phyloP scores from a whole-genome alignment of 495 filamentous ascomycete genomes.

The Bathelium albidoporum region DNA sequence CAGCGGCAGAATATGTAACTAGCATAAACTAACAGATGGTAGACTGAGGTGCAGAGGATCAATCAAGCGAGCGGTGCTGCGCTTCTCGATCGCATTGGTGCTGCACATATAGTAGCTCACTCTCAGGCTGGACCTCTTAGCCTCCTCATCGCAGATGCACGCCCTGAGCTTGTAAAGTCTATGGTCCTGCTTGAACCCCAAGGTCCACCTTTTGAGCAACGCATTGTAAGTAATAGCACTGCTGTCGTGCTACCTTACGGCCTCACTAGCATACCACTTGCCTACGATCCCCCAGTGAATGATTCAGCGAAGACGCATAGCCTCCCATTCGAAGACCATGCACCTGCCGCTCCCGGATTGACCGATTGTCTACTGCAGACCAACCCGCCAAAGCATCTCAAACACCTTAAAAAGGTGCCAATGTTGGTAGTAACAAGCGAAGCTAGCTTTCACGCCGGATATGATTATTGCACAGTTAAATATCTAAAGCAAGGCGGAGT shows the following conservation, averaged over 20 bases:
- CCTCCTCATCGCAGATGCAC: conserved; percentile 27
- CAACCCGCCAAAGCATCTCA: conserved; percentile 38
- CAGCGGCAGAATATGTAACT: no score
- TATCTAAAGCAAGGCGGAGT: conserved; percentile 49
- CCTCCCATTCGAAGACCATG: conserved; percentile 14
- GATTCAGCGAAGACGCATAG: conserved; percentile 27
- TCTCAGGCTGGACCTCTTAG: conserved; percentile 25
- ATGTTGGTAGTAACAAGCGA: conserved; percentile 41
- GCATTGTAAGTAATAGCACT: background rate
- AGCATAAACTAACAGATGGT: conserved; percentile 10
- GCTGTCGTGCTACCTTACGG: conserved; percentile 13
- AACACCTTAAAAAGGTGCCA: conserved; percentile 38
- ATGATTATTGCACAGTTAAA: conserved; percentile 45
- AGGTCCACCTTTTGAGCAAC: background rate
- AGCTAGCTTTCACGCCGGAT: conserved; percentile 46
- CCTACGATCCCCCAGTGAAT: conserved; percentile 38
- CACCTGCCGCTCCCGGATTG: background rate
- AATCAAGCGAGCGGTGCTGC: conserved; percentile 21
- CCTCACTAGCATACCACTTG: conserved; percentile 24
- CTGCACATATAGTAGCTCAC: conserved; percentile 27
- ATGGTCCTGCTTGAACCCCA: conserved; percentile 10
- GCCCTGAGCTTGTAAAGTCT: conserved; percentile 4
- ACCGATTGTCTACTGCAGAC: conserved; percentile 38
- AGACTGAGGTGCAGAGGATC: conserved; percentile 13
- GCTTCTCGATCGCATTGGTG: conserved; percentile 31